Base-by-base conservation (phyloP, 306 rosid genomes). In the Alnus glutinosa region DNA sequence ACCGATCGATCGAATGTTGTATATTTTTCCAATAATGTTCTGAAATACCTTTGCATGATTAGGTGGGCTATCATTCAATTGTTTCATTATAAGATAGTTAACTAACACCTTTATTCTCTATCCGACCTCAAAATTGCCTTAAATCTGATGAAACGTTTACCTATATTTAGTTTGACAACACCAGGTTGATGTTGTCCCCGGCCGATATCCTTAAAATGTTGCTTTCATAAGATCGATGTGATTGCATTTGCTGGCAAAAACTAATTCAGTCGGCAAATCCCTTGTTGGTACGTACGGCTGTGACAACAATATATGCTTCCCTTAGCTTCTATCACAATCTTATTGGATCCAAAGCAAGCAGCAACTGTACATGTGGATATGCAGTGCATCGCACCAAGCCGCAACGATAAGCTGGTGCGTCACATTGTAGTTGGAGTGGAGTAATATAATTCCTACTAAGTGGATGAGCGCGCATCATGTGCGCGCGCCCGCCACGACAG, bases 1-100 rank as follows among this genome's bases (percentile, higher is more conserved):
- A 23, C 28, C 28, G 28, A 23, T 23, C 28, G 28, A 23, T 23
- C 28, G 28, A 23, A 23, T 23, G 28, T 23, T 34, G 37, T 34
- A 34, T 9, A 8, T 59, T 59, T 59, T 59, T 9, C 37, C 6
- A 59, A 59, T 59, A 9, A 59, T 59, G 34, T 5, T 28, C 14
- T 28, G 1, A 32, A 72, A 13, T 36, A 30, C 55, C 59, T 77
- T 66, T 76, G 69, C 3, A 57, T 23, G 28, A 0, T 78, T 39
- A 76, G 81, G 88, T 85, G 71, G 52, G n/a, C 42, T 49, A 74
- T 55, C 83, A 64, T 64, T 78, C 51, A 50, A 34, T n/a, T 58
- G 44, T 15, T 32, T 48, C 48, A 67, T 78, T 36, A 28, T 15
- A 23, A 55, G 63, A 39, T 67, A 18, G 69, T 30, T 18, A 42